These are phyloP conservation scores for Pichia eremophila DNA, from an alignment of 805 yeast genomes.

Conservation along the genomic window DNA sequence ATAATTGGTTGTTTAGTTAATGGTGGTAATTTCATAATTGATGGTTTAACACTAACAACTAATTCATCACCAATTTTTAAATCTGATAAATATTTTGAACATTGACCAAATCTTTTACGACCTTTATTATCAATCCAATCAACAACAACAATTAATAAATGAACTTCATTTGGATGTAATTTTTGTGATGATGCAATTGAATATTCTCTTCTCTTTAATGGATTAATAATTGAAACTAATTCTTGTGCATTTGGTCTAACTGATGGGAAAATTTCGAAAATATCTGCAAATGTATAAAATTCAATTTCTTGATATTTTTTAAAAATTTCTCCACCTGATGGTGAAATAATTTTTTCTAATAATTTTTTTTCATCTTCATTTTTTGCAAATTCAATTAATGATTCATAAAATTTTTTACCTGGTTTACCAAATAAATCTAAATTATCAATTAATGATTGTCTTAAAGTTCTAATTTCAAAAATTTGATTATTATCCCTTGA, in stretches of 20 bases:
- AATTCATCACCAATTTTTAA: constrained; percentile 72
- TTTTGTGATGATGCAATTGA: constrained; percentile 95
- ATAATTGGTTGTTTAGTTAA: constrained; percentile 80
- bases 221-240: constrained; percentile 64
- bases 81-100: constrained; percentile 83
- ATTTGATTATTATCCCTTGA: constrained; percentile 50
- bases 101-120: constrained; percentile 83
- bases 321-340: constrained; percentile 78
- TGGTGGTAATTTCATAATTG: constrained; percentile 94
- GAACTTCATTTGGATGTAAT: constrained; percentile 84
- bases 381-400: constrained; percentile 62
- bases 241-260: constrained; percentile 71
- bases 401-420: constrained; percentile 87
- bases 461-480: constrained; percentile 69
- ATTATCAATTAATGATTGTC: constrained; percentile 72
- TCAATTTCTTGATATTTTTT: constrained; percentile 81
- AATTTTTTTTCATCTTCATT: constrained; percentile 57
- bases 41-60: constrained; percentile 91
- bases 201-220: constrained; percentile 93
- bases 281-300: constrained; percentile 70
- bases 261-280: constrained; percentile 67
- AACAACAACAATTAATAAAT: constrained; percentile 85
- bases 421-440: constrained; percentile 91
- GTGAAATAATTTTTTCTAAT: constrained; percentile 55
- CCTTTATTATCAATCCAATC: constrained; percentile 90